Base-by-base conservation (phyloP, 1,284 basidiomycete species). In the Tilletiaria anomala region DNA sequence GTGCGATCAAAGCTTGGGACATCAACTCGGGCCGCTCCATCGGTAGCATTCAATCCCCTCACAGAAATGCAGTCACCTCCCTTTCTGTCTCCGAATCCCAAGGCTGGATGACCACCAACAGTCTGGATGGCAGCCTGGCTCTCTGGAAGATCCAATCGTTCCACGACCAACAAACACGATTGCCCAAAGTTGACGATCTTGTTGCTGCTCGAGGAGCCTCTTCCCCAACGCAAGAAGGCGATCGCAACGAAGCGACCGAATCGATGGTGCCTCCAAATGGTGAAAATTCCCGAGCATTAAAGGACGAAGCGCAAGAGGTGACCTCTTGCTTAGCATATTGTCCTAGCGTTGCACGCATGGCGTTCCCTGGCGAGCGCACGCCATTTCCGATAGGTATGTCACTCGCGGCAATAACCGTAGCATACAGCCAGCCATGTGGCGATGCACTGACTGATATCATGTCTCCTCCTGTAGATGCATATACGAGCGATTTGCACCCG, bases 41-140 rank as follows among this genome's bases (percentile, higher is more conserved):
- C 10, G 33, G 35, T 1, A 6, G 15, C 2, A 32, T 49, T 2
- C 44, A 48, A 0, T 42, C 24, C 12, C 19, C 39, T 3, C 52
- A 54, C 24, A 5, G 6, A 6, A 49, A 44, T 14, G 46, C 47
- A n/a, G 44, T 54, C 1, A 42, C 46, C 34, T 47, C 44, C 32
- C 26, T 29, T 8, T 29, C 10, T 29, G 26, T 29, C 10, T 29
- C 26, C 10, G 26, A 29, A 29, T n/a, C 10, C 10, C 26, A 8
- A n/a, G 26, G 26, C 10, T 8, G 10, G 26, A 42, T 54, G 21
- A 32, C 38, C 6, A 26, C 43, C 15, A 43, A 48, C 21, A 32
- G 41, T 3, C 45, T 52, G 11, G 50, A 51, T n/a, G 53, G 53
- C 6, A 39, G 39, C 6, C 23, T 54, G 14, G 40, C 49, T 4